These are phyloP conservation scores for Mortierella polycephala DNA, from an alignment of 371 early-diverging fungal species.

Conservation along the genomic window DNA sequence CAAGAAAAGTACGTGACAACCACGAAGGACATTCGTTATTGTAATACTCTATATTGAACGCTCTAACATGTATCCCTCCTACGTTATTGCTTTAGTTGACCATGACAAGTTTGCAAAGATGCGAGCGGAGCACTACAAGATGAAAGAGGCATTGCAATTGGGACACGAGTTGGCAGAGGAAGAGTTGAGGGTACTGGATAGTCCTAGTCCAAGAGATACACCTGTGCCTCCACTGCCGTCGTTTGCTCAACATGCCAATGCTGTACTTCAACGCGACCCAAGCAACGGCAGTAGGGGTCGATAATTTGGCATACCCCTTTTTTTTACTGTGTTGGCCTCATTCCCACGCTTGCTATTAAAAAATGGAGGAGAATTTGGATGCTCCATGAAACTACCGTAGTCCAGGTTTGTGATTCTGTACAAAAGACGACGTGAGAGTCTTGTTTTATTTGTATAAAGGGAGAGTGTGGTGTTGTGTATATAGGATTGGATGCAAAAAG, in stretches of 20 bases:
- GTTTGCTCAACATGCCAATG: constrained; percentile 25
- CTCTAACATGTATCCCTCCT: neutral
- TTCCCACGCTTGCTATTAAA: too few species aligned
- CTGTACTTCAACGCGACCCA: neutral
- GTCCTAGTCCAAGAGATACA: constrained; percentile 11
- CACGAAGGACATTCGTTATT: neutral
- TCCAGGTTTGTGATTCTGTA: too few species aligned
- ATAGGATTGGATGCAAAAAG: too few species aligned
- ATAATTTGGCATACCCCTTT: too few species aligned
- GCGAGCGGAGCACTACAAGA: constrained; percentile 86
- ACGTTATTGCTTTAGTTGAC: constrained; percentile 23
- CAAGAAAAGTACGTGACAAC: constrained; percentile 29
- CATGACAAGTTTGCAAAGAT: constrained; percentile 77
- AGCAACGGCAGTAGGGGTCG: too few species aligned
- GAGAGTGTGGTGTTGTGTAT: too few species aligned
- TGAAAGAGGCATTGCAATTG: constrained; percentile 73
- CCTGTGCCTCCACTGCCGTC: constrained; percentile 38
- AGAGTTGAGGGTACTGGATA: constrained; percentile 23
- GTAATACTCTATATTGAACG: neutral
- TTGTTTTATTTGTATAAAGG: too few species aligned
- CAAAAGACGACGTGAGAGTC: too few species aligned
- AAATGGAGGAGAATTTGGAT: too few species aligned
- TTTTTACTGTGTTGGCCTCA: too few species aligned
- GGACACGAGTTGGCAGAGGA: constrained; percentile 59
- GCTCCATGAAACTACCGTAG: too few species aligned